Evolutionary conservation across 108 stramenopile species (phyloP), one percentile per base, ranked within the genome.

Genomic region (Fistulifera pelliculosa): DNA sequence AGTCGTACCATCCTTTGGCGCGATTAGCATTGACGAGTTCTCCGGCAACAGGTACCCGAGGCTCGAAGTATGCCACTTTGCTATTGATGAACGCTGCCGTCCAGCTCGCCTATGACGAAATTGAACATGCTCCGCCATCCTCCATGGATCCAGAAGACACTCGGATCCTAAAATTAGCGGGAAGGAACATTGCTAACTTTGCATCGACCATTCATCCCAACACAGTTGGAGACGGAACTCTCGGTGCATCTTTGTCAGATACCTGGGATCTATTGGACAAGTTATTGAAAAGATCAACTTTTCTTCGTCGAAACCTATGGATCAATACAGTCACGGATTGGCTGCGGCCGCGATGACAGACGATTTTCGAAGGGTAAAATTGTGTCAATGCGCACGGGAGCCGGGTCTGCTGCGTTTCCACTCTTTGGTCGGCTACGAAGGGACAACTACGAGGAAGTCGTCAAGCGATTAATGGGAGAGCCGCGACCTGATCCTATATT

Each of bases 391-490:
- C 58, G 61, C 23, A 68, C 82, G 13, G 80, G 71, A 39, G 71
- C 88, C 26, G 94, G 94, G 26, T 81, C 80, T 18, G 80, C 88
- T 6, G 81, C 81, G 45, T 85, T 78, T 60, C 93, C 94, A 3
- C 76, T 94, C 38, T 96, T 94, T 62, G 97, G 96, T 12, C 60
- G 97, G 38, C 70, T 96, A 15, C 71, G 97, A 35, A 76, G 94
- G 21, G 97, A 98, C 62, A 70, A 90, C 58, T 88, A 88, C 53
- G 93, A 92, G 50, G 76, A 93, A 38, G 89, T 95, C 16, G 77
- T 87, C 16, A 92, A 87, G 64, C 72, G 71, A 27, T 65, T 92
- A 28, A 86, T 91, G 90, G 96, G 96, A 26, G 83, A 83, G 12
- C 84, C 80, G 27, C 69, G 84, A 41, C 93, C 80, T 1, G 87